Evolutionary conservation across 176 grass and related monocot genomes (phyloP).

Genomic region (Alopecurus myosuroides): DNA sequence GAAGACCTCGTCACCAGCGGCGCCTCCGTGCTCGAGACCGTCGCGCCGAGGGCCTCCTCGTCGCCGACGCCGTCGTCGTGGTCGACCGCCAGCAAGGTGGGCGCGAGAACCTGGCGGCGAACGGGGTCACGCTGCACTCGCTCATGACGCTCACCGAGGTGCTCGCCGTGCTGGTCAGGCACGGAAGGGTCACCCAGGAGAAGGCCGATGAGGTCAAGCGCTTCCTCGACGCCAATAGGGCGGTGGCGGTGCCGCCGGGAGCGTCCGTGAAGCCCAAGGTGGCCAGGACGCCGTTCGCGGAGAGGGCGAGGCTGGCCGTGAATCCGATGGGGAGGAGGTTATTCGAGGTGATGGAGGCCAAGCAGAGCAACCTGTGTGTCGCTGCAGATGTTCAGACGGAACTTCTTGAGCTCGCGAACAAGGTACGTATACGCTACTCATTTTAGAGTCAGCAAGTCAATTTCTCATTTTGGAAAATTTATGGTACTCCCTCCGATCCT

Average conservation of each 20-base stretch:
- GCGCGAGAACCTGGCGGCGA: slow-evolving; percentile 54
- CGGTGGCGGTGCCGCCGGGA: slow-evolving; percentile 33
- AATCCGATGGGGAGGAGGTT: slow-evolving; percentile 66
- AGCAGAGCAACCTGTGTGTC: slow-evolving; percentile 65
- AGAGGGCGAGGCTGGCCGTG: slow-evolving; percentile 45
- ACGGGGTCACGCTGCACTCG: slow-evolving; percentile 44
- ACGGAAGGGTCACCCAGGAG: slow-evolving; percentile 40
- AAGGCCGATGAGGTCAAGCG: slow-evolving; percentile 56
- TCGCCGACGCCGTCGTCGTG: slow-evolving; percentile 65
- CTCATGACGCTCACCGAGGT: slow-evolving; percentile 56
- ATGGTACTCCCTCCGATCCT: no score
- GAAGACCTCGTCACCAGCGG: slow-evolving; percentile 93
- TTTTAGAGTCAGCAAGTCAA: neutral
- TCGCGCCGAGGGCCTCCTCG: slow-evolving; percentile 38
- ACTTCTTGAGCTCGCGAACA: slow-evolving; percentile 52
- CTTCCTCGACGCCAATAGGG: slow-evolving; percentile 61
- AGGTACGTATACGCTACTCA: slow-evolving; percentile 33
- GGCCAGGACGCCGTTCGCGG: slow-evolving; percentile 28
- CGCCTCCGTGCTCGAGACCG: slow-evolving; percentile 67
- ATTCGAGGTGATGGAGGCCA: slow-evolving; percentile 66
- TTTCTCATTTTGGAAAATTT: neutral
- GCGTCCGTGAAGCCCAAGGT: neutral
- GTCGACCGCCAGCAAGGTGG: slow-evolving; percentile 84
- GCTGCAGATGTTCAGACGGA: slow-evolving; percentile 66
- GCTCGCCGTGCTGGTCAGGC: slow-evolving; percentile 37